Evolutionary conservation across 148 eudicot genomes (phyloP).

Genomic region (Camellia japonica): DNA sequence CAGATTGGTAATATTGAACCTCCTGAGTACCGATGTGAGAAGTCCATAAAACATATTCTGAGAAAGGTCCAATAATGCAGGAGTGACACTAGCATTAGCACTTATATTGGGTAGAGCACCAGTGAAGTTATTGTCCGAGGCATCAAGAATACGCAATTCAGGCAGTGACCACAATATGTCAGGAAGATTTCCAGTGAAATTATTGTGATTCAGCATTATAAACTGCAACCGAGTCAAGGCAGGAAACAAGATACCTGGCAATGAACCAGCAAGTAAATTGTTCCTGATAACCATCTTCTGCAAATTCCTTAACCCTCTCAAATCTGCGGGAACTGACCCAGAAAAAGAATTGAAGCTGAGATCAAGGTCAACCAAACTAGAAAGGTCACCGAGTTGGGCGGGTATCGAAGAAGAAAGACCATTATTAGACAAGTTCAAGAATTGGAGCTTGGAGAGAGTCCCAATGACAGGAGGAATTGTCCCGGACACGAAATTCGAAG

Average conservation of each 20-base stretch:
- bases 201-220: constrained; percentile 51
- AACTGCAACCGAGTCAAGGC: constrained; percentile 49
- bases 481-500: constrained; percentile 63
- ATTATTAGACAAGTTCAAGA: constrained; percentile 70
- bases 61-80: constrained; percentile 58
- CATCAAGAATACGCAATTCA: constrained; percentile 54
- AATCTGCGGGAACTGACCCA: constrained; percentile 52
- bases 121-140: constrained; percentile 66
- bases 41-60: constrained; percentile 63
- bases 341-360: constrained; percentile 60
- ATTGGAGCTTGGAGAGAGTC: constrained; percentile 43
- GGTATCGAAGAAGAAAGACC: constrained; percentile 63
- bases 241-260: constrained; percentile 58
- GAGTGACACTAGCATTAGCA: constrained; percentile 36
- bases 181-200: constrained; percentile 67
- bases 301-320: constrained; percentile 62
- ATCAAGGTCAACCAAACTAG: constrained; percentile 77
- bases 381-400: constrained; percentile 67
- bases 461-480: constrained; percentile 63
- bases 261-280: constrained; percentile 55
- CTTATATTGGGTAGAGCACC: constrained; percentile 54
- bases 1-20: constrained; percentile 54
- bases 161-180: constrained; percentile 62
- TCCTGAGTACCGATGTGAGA: constrained; percentile 41
- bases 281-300: constrained; percentile 52